Conservation (phyloP, 2,329 filamentous ascomycete species). For the Claviceps arundinis region DNA sequence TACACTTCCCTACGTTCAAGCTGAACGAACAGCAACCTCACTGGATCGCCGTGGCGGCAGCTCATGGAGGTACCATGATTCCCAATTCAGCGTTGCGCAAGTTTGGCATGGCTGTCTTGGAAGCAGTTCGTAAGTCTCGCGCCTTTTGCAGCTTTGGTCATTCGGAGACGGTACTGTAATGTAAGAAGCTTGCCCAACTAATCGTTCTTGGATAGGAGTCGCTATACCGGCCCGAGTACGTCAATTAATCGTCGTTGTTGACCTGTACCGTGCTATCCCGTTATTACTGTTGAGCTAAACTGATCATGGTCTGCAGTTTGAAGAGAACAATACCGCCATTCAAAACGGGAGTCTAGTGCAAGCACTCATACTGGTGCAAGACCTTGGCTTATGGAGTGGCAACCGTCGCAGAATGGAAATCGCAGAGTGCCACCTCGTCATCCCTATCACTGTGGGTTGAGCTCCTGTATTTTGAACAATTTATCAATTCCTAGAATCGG, state of each 20-base stretch:
- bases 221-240: conserved; percentile 19
- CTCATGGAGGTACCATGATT: conserved; percentile 46
- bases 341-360: conserved; percentile 36
- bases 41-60: conserved; percentile 44
- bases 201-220: conserved; percentile 12
- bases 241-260: background rate
- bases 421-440: conserved; percentile 34
- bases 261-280: too few species aligned
- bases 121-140: conserved; percentile 31
- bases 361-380: conserved; percentile 33
- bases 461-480: background rate
- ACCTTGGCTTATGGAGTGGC: conserved; percentile 41
- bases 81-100: conserved; percentile 45
- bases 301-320: conserved; percentile 23
- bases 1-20: conserved; percentile 47
- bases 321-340: conserved; percentile 33
- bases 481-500: background rate
- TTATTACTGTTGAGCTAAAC: too few species aligned
- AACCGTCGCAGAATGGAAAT: conserved; percentile 44
- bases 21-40: conserved; percentile 43
- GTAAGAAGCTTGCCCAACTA: background rate
- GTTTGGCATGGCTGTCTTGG: conserved; percentile 44
- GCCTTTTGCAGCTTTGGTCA: background rate
- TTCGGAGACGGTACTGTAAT: background rate
- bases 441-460: conserved; percentile 29